Conservation (phyloP, 768 basidiomycete genomes). For the Lactarius tabidus region DNA sequence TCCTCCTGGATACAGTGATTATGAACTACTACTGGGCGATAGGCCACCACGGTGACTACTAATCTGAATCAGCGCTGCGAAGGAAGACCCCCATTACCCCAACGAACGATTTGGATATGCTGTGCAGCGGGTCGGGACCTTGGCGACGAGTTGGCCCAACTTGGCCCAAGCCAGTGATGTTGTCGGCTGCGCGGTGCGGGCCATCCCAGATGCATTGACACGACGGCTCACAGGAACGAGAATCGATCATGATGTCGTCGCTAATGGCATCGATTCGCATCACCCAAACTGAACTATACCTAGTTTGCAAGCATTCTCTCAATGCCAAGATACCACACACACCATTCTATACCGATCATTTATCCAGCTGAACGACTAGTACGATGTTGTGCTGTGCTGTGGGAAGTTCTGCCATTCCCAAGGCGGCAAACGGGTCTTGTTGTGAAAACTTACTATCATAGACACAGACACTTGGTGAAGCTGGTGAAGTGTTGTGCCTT, state of each 20-base stretch:
- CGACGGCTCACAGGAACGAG: neutral
- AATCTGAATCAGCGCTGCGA: neutral
- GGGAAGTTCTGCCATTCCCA: neutral
- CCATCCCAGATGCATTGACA: neutral
- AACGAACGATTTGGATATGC: neutral
- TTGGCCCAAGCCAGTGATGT: neutral
- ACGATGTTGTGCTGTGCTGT: neutral
- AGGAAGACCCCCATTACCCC: neutral
- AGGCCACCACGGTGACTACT: neutral
- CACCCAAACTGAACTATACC: neutral
- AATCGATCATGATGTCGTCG: neutral
- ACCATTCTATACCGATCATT: neutral
- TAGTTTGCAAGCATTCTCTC: neutral
- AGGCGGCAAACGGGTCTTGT: neutral
- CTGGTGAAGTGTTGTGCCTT: neutral
- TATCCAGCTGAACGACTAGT: neutral
- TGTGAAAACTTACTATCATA: neutral
- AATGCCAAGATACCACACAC: neutral
- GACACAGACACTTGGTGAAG: neutral
- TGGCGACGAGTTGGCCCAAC: neutral
- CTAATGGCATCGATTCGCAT: neutral
- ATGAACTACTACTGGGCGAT: neutral
- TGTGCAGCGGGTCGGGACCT: neutral
- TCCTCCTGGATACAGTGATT: neutral
- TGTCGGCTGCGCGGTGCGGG: neutral